Evolutionary conservation across 2,329 filamentous ascomycete genomes (phyloP).

Genomic region (Xylaria multiplex): DNA sequence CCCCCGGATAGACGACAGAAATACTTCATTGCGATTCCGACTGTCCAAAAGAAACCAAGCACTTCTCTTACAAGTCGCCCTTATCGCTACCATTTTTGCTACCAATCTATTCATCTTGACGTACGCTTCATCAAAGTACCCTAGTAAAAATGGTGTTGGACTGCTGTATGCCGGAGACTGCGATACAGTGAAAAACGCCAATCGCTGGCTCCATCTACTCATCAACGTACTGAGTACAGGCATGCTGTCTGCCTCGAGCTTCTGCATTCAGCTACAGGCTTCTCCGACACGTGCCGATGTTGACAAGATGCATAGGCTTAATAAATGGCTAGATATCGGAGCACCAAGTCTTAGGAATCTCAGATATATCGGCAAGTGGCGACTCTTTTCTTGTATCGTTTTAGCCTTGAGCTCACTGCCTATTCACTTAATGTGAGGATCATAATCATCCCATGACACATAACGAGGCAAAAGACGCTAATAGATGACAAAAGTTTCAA

Average conservation of each 20-base stretch:
- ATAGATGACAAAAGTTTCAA: conserved; percentile 30
- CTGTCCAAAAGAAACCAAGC: conserved; percentile 33
- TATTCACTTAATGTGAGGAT: conserved; percentile 37
- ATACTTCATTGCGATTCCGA: conserved; percentile 27
- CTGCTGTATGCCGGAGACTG: conserved; percentile 33
- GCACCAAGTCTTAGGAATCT: conserved; percentile 37
- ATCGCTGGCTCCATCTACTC: conserved; percentile 31
- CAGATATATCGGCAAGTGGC: conserved; percentile 28
- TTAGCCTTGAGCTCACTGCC: conserved; percentile 34
- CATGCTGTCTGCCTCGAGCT: conserved; percentile 35
- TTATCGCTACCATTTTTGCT: conserved; percentile 25
- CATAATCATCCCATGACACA: background rate
- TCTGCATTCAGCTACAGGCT: conserved; percentile 35
- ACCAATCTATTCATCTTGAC: conserved; percentile 28
- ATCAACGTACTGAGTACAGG: conserved; percentile 34
- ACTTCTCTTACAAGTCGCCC: conserved; percentile 36
- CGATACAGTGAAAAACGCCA: conserved; percentile 24
- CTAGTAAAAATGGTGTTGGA: conserved; percentile 29
- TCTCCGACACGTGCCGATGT: conserved; percentile 34
- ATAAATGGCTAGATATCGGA: conserved; percentile 36
- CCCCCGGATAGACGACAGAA: conserved; percentile 35
- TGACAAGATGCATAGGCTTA: conserved; percentile 27
- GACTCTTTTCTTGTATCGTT: conserved; percentile 24
- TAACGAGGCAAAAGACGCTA: background rate
- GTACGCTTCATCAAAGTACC: conserved; percentile 25